Evolutionary conservation across 768 basidiomycete genomes (phyloP), one percentile per base, ranked within the genome.

Genomic region (Leccinum truebloodii): DNA sequence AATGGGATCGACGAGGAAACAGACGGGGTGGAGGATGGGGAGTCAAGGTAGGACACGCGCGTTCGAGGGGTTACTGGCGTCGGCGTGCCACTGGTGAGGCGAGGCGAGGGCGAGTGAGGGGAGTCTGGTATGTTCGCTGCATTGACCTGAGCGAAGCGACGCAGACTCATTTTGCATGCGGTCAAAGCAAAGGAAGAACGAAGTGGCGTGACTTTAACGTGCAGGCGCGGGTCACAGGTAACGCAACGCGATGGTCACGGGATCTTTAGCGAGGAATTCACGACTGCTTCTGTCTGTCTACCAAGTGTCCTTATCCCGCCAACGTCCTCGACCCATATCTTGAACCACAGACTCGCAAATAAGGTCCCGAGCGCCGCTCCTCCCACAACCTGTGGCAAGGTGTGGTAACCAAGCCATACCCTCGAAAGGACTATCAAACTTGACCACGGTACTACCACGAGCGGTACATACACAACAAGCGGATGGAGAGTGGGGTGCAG

Each of bases 391-490:
- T 93, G 91, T 0, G 78, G 75, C 80, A 80, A 81, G 10, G 89
- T 91, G 71, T 93, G 91, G 63, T 92, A 85, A 5, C 89, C 88
- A 13, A 93, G 80, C 87, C 84, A 86, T 32, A 90, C 80, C 53
- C 91, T 79, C 10, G 91, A 93, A 54, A 82, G 66, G 5, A 84
- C 77, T 48, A 92, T 82, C 16, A 80, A 65, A 37, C 67, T 61
- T 12, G 88, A 80, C 80, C 81, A 87, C 2, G 87, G 84, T 12
- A 86, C 62, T 4, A 81, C 75, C 51, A 88, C 65, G 4, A 84
- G 34, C n/a, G 86, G 81, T 41, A 75, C 75, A 55, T 60, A 63
- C 13, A 62, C 54, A 5, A 30, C 58, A 9, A 73, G 34, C 22
- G 71, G 63, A 12, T 82, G 81, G 37, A 91, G 71, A 4, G 80